phyloP scores from a whole-genome alignment of 768 basidiomycete species.

The Russula compacta region DNA sequence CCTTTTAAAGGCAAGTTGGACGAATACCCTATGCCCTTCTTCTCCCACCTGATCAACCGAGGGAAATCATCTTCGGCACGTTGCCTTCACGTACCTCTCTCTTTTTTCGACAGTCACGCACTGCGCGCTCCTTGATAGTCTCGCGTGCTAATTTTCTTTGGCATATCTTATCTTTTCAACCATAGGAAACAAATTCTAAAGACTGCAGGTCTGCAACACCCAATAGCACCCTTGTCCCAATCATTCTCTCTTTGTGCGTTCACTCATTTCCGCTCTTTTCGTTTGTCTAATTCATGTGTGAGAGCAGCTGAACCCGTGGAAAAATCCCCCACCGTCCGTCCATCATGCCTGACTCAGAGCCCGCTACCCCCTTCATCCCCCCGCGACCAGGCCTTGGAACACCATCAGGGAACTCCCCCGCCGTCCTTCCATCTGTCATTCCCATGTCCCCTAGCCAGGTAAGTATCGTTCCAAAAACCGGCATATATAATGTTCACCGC shows the following conservation, averaged over 20 bases:
- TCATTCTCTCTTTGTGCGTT: neutral
- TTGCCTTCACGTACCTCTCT: neutral
- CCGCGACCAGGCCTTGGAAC: slow-evolving; percentile 22
- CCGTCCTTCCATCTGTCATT: slow-evolving; percentile 23
- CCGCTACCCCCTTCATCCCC: slow-evolving; percentile 27
- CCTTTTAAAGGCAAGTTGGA: slow-evolving; percentile 7
- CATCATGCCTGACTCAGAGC: slow-evolving; percentile 18
- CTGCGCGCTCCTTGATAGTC: neutral
- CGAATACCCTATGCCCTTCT: slow-evolving; percentile 1
- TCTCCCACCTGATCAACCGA: neutral
- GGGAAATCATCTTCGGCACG: neutral
- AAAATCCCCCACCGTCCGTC: neutral
- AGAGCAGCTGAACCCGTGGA: slow-evolving; percentile 14
- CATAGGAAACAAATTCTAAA: neutral
- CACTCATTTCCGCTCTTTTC: slow-evolving; percentile 1
- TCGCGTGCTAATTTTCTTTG: neutral
- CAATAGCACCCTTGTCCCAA: neutral
- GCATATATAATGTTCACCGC: neutral
- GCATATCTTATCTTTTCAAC: slow-evolving; percentile 2
- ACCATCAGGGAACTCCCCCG: slow-evolving; percentile 19
- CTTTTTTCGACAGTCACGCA: neutral
- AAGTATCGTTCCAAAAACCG: neutral
- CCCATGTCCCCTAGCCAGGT: slow-evolving; percentile 22
- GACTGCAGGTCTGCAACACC: neutral
- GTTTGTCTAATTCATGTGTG: neutral